phyloP scores from a whole-genome alignment of 2,329 filamentous ascomycete genomes.

The Aspergillus sergii region DNA sequence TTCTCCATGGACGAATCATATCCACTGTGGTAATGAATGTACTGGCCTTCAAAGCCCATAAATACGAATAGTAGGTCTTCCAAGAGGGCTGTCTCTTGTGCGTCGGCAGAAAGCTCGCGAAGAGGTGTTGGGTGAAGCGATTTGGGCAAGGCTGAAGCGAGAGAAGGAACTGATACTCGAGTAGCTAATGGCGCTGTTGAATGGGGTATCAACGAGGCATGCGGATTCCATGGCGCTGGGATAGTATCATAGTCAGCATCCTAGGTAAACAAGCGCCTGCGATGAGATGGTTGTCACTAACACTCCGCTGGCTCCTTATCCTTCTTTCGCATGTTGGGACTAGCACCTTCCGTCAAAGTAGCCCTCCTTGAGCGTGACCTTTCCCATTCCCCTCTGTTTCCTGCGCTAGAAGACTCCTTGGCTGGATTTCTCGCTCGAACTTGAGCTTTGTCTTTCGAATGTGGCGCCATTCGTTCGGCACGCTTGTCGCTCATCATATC shows the following conservation, averaged over 20 bases:
- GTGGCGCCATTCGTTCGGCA: slow-evolving; percentile 52
- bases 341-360: slow-evolving; percentile 25
- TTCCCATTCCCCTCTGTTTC: slow-evolving; percentile 39
- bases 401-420: slow-evolving; percentile 40
- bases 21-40: slow-evolving; percentile 80
- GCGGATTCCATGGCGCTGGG: slow-evolving; percentile 70
- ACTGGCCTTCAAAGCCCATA: slow-evolving; percentile 98
- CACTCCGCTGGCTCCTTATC: slow-evolving; percentile 38
- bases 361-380: slow-evolving; percentile 34
- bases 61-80: slow-evolving; percentile 93
- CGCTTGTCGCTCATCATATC: slow-evolving; percentile 43
- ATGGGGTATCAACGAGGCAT: slow-evolving; percentile 72
- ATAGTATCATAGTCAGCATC: slow-evolving; percentile 21
- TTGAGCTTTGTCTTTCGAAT: slow-evolving; percentile 65
- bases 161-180: slow-evolving; percentile 63
- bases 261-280: neutral
- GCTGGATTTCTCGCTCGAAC: slow-evolving; percentile 62
- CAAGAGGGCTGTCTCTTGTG: slow-evolving; percentile 82
- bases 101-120: slow-evolving; percentile 71
- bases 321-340: slow-evolving; percentile 29
- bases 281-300: slow-evolving; percentile 23
- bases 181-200: slow-evolving; percentile 73
- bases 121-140: slow-evolving; percentile 69
- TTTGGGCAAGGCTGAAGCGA: slow-evolving; percentile 68
- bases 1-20: slow-evolving; percentile 87